phyloP scores from a whole-genome alignment of 495 filamentous ascomycete species.

The Recurvomyces mirabilis region DNA sequence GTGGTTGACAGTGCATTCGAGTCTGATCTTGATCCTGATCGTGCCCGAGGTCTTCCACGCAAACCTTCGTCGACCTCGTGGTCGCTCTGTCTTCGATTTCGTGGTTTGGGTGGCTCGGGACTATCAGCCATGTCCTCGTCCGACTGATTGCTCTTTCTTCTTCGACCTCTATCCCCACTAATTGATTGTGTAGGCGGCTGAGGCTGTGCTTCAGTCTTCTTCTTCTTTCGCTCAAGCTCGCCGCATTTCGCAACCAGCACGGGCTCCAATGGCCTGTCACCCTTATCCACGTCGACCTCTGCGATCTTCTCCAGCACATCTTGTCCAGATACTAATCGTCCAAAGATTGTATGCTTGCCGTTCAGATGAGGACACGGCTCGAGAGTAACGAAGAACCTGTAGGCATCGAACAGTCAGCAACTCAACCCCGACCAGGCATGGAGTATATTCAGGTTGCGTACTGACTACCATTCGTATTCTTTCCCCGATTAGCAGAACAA shows the following conservation, averaged over 20 bases:
- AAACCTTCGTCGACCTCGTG: conserved; percentile 23
- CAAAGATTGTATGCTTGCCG: conserved; percentile 34
- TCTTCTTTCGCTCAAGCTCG: conserved; percentile 29
- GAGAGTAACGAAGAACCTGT: conserved; percentile 38
- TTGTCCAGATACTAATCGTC: conserved; percentile 31
- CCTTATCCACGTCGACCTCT: conserved; percentile 29
- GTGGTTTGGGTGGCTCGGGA: background rate
- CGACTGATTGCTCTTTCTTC: conserved; percentile 8
- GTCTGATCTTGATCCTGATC: conserved; percentile 17
- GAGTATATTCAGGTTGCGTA: conserved; percentile 13
- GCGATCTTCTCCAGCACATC: conserved; percentile 28
- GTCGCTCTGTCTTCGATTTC: conserved; percentile 24
- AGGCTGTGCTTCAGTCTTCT: conserved; percentile 9
- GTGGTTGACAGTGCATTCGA: conserved; percentile 10
- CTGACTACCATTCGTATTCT: conserved; percentile 36
- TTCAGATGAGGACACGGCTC: conserved; percentile 33
- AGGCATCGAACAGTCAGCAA: background rate
- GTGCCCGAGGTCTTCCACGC: conserved; percentile 24
- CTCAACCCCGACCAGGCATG: background rate
- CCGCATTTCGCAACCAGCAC: conserved; percentile 33
- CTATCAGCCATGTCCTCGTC: conserved; percentile 16
- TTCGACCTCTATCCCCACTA: conserved; percentile 11
- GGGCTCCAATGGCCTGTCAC: conserved; percentile 29
- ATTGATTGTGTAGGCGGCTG: background rate
- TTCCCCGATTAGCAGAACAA: conserved; percentile 38